Evolutionary conservation across 2,329 filamentous ascomycete species (phyloP), one percentile per base, ranked within the genome.

Genomic region (Hymenoscyphus linearis): DNA sequence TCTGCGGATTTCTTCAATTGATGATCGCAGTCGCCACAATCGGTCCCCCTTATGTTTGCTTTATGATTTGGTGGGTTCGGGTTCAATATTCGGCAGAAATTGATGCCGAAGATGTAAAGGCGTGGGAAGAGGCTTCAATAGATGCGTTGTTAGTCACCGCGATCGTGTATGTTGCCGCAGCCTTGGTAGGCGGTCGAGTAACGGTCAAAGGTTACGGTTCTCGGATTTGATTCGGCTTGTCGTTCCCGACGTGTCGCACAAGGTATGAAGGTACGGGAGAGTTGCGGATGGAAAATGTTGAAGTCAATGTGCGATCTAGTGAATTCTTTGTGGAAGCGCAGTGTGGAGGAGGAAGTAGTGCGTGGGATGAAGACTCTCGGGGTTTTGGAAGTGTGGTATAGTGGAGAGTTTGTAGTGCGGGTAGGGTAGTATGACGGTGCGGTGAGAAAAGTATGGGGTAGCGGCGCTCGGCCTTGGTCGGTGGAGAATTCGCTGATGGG

Each of bases 141-240:
- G 62, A 56, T 55, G 65, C 59, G 61, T 44, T 60, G 62, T 60
- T 59, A 62, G 59, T 60, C 65, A 57, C 59, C 63, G 64, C 61
- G 65, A 66, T 62, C 64, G 61, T 25, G 27, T 25, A 40, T 44
- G 60, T 65, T 65, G 61, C 64, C 64, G 62, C 66, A 67, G 67
- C 68, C 67, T 68, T 59, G 60, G 66, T 65, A 65, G 66, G 68
- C 68, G 67, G 67, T 66, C 64, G 67, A 66, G 57, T 58, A 56
- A 64, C 62, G 62, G 64, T 67, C 65, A 66, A 66, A 47, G 47
- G 54, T 54, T 58, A 27, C 27, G 60, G 55, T 40, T 57, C 58
- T 63, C 59, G 65, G 66, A 64, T 65, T 65, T 66, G 57, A 62
- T 58, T 68, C 68, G 69, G 68, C 64, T 65, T 66, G 60, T 50